These are phyloP conservation scores for Lactarius hatsudake DNA, from an alignment of 768 basidiomycete genomes.

Conservation along the genomic window DNA sequence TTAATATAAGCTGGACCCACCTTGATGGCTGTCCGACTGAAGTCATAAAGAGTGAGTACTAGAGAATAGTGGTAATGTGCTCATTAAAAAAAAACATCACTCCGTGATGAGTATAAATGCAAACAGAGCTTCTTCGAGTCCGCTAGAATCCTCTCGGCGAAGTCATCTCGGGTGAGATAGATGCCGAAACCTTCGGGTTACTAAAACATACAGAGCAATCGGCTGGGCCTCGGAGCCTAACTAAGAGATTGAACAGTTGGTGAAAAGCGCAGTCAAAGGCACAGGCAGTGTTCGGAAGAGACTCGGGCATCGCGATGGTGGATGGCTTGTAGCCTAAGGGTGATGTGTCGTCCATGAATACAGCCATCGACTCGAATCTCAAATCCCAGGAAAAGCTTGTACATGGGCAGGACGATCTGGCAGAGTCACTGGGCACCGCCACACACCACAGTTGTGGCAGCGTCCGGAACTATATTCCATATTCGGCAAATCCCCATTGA, in stretches of 20 bases:
- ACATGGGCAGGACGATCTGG: not conserved
- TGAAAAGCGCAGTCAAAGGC: constrained; percentile 11
- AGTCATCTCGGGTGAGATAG: constrained; percentile 18
- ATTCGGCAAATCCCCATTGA: not conserved
- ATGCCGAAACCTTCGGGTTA: constrained; percentile 9
- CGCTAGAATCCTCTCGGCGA: constrained; percentile 14
- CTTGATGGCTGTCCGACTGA: constrained; percentile 3
- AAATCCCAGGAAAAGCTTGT: constrained; percentile 12
- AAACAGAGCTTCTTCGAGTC: constrained; percentile 12
- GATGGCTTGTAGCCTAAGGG: not conserved
- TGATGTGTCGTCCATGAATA: constrained; percentile 2
- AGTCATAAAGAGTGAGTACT: not conserved
- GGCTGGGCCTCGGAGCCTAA: constrained; percentile 14
- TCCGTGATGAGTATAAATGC: constrained; percentile 15
- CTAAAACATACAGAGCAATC: constrained; percentile 4
- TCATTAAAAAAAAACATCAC: constrained; percentile 5
- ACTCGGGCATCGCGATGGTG: not conserved
- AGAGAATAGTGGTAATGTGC: not conserved
- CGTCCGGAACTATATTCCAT: constrained; percentile 12
- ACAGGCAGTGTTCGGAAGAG: constrained; percentile 19
- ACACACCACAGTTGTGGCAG: constrained; percentile 1
- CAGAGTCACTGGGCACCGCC: constrained; percentile 5
- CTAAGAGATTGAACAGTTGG: constrained; percentile 6
- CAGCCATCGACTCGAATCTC: constrained; percentile 6
- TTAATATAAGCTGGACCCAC: constrained; percentile 19